phyloP scores from a whole-genome alignment of 805 yeast species.

The Schwanniomyces yamadae region DNA sequence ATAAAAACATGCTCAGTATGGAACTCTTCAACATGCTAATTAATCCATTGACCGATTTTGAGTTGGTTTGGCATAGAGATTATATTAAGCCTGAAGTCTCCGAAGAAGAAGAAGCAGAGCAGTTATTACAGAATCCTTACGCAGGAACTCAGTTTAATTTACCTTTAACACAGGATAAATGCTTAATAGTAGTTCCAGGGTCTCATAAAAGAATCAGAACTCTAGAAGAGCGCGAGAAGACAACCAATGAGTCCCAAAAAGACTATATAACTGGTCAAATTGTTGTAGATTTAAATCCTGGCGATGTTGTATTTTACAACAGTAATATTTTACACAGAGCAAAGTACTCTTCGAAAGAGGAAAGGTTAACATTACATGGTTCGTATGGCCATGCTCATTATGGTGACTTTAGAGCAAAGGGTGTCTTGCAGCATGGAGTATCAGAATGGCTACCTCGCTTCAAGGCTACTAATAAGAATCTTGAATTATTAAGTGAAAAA shows the following conservation, averaged over 20 bases:
- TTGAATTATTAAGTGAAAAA: slow-evolving; percentile 27
- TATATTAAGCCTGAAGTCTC: slow-evolving; percentile 47
- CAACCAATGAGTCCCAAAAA: slow-evolving; percentile 31
- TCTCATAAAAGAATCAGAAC: slow-evolving; percentile 48
- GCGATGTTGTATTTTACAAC: slow-evolving; percentile 52
- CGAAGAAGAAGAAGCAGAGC: slow-evolving; percentile 43
- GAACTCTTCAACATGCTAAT: slow-evolving; percentile 53
- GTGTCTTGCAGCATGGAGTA: slow-evolving; percentile 55
- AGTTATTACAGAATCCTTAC: slow-evolving; percentile 36
- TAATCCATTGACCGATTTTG: slow-evolving; percentile 52
- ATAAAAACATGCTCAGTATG: slow-evolving; percentile 37
- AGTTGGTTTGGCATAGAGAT: slow-evolving; percentile 55
- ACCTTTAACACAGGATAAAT: slow-evolving; percentile 46
- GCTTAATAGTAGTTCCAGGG: slow-evolving; percentile 49
- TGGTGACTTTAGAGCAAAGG: slow-evolving; percentile 46
- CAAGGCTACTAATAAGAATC: slow-evolving; percentile 26
- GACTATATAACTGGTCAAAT: slow-evolving; percentile 40
- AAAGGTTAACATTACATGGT: slow-evolving; percentile 49
- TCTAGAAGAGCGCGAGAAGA: slow-evolving; percentile 41
- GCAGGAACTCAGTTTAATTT: slow-evolving; percentile 53
- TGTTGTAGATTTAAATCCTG: slow-evolving; percentile 43
- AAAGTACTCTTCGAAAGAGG: slow-evolving; percentile 34
- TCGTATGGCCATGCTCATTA: slow-evolving; percentile 45
- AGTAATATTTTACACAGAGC: slow-evolving; percentile 51
- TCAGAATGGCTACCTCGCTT: slow-evolving; percentile 45